These are phyloP conservation scores for Ophioceras dolichostomum DNA, from an alignment of 2,329 filamentous ascomycete species.

Conservation along the genomic window DNA sequence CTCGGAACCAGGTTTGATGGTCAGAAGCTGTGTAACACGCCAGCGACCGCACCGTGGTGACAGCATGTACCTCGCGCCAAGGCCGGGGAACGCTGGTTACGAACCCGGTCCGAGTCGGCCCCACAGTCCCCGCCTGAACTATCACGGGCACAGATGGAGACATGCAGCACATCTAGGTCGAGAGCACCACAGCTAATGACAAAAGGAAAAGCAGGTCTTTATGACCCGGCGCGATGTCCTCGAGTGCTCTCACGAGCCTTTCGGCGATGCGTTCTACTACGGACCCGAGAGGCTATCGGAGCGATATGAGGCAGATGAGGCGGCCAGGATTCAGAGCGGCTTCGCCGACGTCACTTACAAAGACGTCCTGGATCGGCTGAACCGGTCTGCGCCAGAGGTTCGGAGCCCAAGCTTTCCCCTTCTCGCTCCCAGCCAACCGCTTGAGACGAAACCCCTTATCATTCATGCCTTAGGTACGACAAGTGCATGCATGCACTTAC, in stretches of 20 bases:
- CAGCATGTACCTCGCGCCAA: background rate
- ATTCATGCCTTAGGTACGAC: no score
- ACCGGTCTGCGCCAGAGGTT: background rate
- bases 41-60: background rate
- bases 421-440: no score
- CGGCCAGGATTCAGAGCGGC: conserved; percentile 45
- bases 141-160: conserved; percentile 3
- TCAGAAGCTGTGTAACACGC: background rate
- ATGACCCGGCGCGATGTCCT: conserved; percentile 83
- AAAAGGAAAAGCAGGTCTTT: conserved; percentile 68
- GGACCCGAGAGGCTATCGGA: conserved; percentile 77
- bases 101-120: background rate
- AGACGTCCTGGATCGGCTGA: conserved; percentile 55
- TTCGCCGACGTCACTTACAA: conserved; percentile 60
- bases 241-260: conserved; percentile 84
- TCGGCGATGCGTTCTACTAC: conserved; percentile 93
- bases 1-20: no score
- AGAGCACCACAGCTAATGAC: no score
- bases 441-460: no score
- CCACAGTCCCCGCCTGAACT: conserved; percentile 6
- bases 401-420: background rate
- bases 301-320: conserved; percentile 61
- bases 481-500: no score
- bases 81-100: no score
- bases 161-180: no score